Evolutionary conservation across 257 asterid genomes (phyloP).

Genomic region (Solanum medicagineum): DNA sequence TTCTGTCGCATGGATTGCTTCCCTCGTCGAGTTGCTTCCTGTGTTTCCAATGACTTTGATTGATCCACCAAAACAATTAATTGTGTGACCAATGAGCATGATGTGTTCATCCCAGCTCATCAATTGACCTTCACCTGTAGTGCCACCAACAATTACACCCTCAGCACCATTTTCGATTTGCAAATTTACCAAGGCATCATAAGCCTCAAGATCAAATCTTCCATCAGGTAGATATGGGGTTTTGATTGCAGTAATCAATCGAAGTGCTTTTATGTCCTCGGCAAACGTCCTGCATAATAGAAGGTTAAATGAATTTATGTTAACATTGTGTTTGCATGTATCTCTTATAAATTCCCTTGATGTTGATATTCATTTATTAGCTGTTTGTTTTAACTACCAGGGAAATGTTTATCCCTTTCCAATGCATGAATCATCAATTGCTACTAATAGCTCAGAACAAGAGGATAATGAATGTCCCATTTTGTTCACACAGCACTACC

Average conservation of each 20-base stretch:
- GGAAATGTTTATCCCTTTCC: neutral
- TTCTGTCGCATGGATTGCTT: slow-evolving; percentile 84
- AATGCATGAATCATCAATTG: neutral
- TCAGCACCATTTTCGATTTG: slow-evolving; percentile 72
- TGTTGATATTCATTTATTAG: neutral
- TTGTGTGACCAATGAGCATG: slow-evolving; percentile 87
- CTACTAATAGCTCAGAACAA: neutral
- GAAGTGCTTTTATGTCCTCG: slow-evolving; percentile 59
- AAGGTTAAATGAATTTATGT: neutral
- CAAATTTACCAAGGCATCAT: slow-evolving; percentile 51
- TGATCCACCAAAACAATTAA: slow-evolving; percentile 76
- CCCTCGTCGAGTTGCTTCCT: slow-evolving; percentile 84
- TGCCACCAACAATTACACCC: slow-evolving; percentile 83
- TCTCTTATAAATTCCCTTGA: neutral
- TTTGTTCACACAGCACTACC: neutral
- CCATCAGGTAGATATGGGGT: slow-evolving; percentile 88
- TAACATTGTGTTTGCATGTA: neutral
- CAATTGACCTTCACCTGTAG: slow-evolving; percentile 88
- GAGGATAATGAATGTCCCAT: neutral
- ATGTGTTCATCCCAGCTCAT: slow-evolving; percentile 94
- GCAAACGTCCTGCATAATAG: slow-evolving; percentile 52
- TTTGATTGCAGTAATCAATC: slow-evolving; percentile 71
- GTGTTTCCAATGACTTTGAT: slow-evolving; percentile 85
- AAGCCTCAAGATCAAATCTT: slow-evolving; percentile 81
- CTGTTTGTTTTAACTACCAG: neutral